Evolutionary conservation across 2,329 filamentous ascomycete genomes (phyloP), one percentile per base, ranked within the genome.

Genomic region (Neospermospora avenae): DNA sequence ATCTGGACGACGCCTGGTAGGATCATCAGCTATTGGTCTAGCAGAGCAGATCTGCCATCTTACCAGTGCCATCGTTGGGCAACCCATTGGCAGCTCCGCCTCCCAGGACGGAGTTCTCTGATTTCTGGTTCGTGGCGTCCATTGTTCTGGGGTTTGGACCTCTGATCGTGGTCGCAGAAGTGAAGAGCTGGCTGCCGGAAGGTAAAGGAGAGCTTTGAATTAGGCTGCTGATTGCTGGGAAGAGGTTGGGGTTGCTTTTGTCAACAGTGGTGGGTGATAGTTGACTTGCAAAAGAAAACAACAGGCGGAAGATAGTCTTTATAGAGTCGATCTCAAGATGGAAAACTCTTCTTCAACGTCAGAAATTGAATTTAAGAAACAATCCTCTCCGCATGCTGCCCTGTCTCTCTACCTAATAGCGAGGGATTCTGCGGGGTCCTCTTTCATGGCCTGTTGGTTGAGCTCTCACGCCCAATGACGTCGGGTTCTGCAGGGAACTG

Each of bases 1-100:
- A 98, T 82, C 74, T 90, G 79, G 66, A 96, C 77, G 55, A 97
- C 92, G 68, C 93, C 95, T 96, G 72, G 46, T 3, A 41, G 42
- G 37, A 53, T 69, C 54, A 53, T 69, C 54, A 68, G 64, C 56
- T 65, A 14, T 63, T 11, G 59, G 39, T 51, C 31, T 31, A 49
- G 22, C 25, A 28, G 18, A 44, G 41, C 41, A 55, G 39, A 28
- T 34, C n/a, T 52, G 41, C 51, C 16, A 63, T 67, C 77, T 66
- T 75, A 91, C 89, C 89, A 62, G 89, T 91, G 74, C 88, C 88
- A 71, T 92, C 89, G 54, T 81, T 84, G 54, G 87, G 81, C 46
- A 85, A 74, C 51, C 82, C 75, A 61, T 77, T 77, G 28, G 80
- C 75, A 57, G 78, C 75, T 61, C 77, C 77, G 41, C 69, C 65